These are phyloP conservation scores for Solanum piurae DNA, from an alignment of 257 asterid species.

Conservation along the genomic window DNA sequence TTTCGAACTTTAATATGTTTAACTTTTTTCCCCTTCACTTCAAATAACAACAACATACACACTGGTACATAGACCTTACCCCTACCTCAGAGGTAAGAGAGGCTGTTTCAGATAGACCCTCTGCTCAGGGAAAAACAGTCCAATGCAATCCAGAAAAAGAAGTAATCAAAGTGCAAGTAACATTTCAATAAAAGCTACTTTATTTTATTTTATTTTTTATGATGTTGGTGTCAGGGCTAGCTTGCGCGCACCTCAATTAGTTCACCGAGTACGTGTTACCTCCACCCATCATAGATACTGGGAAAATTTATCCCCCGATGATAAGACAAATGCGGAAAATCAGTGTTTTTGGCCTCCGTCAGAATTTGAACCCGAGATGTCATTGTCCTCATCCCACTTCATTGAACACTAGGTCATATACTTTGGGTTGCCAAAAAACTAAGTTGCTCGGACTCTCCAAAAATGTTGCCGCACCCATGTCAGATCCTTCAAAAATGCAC, in stretches of 20 bases:
- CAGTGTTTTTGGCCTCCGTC: not conserved
- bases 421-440: not conserved
- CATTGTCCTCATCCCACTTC: not conserved
- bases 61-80: not conserved
- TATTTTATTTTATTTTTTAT: not conserved
- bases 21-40: not conserved
- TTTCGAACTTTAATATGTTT: not conserved
- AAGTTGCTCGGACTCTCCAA: too few relatives aligned
- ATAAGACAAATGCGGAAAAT: not conserved
- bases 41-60: not conserved
- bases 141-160: not conserved
- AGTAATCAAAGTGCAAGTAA: not conserved
- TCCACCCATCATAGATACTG: not conserved
- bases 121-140: not conserved
- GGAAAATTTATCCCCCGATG: not conserved
- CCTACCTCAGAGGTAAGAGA: not conserved
- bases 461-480: too few relatives aligned
- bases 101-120: not conserved
- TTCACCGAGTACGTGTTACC: not conserved
- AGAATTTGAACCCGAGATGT: not conserved
- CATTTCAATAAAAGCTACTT: not conserved
- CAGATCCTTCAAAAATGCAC: too few relatives aligned
- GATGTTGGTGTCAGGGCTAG: not conserved
- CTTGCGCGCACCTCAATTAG: not conserved
- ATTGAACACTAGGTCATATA: not conserved